Percentiles rank a stretch among this genome's conserved stretches.
Conservation (phyloP, 2,329 filamentous ascomycete genomes). For the Claviceps sp. region DNA sequence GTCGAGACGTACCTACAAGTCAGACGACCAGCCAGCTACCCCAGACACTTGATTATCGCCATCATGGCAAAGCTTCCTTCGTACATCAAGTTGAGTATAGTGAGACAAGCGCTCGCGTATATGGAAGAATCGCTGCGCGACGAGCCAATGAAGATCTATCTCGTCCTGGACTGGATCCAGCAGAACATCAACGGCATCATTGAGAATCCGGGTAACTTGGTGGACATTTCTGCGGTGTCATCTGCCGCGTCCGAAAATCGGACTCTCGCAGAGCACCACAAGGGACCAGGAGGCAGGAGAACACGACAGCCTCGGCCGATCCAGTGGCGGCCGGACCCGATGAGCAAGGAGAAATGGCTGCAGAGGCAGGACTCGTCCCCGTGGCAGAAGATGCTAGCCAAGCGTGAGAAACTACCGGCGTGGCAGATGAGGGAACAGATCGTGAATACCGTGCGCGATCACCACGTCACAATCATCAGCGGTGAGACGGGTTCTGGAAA, state of each 20-base stretch:
- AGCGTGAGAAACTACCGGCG: slow-evolving; percentile 65
- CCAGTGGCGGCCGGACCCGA: slow-evolving; percentile 45
- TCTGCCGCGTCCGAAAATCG: slow-evolving; percentile 49
- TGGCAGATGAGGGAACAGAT: slow-evolving; percentile 74
- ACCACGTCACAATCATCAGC: slow-evolving; percentile 91
- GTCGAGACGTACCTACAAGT: slow-evolving; percentile 50
- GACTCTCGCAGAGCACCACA: slow-evolving; percentile 14
- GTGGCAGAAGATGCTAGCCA: slow-evolving; percentile 61
- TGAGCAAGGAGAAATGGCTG: slow-evolving; percentile 56
- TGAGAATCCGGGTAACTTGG: slow-evolving; percentile 67
- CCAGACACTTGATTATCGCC: slow-evolving; percentile 53
- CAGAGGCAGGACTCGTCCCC: slow-evolving; percentile 49
- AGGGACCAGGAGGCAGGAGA: slow-evolving; percentile 13
- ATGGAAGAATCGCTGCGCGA: slow-evolving; percentile 59
- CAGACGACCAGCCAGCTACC: slow-evolving; percentile 62
- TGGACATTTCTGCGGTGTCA: slow-evolving; percentile 70
- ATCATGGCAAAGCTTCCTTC: slow-evolving; percentile 64
- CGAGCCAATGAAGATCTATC: slow-evolving; percentile 81
- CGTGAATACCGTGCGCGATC: slow-evolving; percentile 56
- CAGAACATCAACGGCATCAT: slow-evolving; percentile 71
- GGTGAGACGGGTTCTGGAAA: slow-evolving; percentile 96
- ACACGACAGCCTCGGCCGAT: slow-evolving; percentile 43
- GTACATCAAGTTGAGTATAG: slow-evolving; percentile 83
- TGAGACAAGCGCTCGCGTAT: slow-evolving; percentile 62
- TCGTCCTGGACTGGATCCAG: slow-evolving; percentile 83